phyloP scores from a whole-genome alignment of 106 monocot genomes.

The Phalaenopsis aphrodite region DNA sequence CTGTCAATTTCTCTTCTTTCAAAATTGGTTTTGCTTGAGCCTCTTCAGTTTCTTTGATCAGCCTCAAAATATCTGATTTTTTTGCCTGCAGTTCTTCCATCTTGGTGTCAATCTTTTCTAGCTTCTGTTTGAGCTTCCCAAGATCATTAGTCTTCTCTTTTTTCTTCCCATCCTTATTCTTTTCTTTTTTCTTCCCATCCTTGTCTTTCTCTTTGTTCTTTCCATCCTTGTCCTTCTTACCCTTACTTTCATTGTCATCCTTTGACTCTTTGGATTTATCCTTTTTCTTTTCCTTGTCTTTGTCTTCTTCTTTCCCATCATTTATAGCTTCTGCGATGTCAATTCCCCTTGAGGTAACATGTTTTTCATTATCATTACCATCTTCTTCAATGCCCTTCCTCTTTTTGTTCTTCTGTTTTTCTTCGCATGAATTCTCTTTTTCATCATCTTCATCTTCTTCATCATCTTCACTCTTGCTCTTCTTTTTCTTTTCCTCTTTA shows the following conservation, averaged over 20 bases:
- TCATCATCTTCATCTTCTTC: neutral
- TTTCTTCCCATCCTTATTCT: conserved; percentile 16
- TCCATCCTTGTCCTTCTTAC: conserved; percentile 9
- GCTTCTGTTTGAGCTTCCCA: conserved; percentile 45
- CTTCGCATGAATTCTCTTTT: neutral
- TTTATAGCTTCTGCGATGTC: neutral
- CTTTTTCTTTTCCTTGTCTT: conserved; percentile 4
- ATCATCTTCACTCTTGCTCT: neutral
- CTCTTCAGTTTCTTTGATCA: conserved; percentile 45
- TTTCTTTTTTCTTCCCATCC: conserved; percentile 6
- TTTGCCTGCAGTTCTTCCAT: conserved; percentile 28
- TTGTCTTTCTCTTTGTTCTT: conserved; percentile 24
- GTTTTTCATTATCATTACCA: neutral
- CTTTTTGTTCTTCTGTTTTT: conserved; percentile 6
- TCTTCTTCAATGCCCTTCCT: conserved; percentile 11
- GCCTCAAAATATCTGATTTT: conserved; percentile 42
- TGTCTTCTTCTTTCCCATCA: conserved; percentile 2
- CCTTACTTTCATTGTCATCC: conserved; percentile 19
- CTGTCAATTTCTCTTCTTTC: conserved; percentile 17
- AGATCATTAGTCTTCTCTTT: conserved; percentile 26
- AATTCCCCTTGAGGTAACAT: neutral
- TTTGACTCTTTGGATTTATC: conserved; percentile 7
- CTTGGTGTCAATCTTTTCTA: conserved; percentile 52
- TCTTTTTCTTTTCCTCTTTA: conserved; percentile 7
- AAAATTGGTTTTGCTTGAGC: conserved; percentile 4